Base-by-base conservation (phyloP, 805 yeast species). In the Sugiyamaella lignohabitans region DNA sequence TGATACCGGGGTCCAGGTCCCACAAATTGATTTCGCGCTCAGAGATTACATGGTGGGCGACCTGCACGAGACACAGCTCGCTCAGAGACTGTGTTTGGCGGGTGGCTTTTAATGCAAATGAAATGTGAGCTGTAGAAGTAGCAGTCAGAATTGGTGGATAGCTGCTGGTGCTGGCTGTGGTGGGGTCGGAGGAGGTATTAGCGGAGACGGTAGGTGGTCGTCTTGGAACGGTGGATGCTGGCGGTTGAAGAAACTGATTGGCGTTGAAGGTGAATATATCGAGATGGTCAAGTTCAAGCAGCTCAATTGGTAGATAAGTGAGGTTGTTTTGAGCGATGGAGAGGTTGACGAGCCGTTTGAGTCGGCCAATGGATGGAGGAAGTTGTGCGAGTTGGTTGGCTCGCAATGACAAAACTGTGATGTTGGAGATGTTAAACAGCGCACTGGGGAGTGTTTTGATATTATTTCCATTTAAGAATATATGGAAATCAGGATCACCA, bases 341-440 rank as follows among this genome's bases (percentile, higher is more conserved):
- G 18, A 69, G 58, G 32, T 68, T 67, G 23, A 34, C 46, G n/a
- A 70, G 58, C 16, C 58, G 51, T 18, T 16, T 27, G 34, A 70
- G 55, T 17, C 58, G 43, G 36, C 57, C 51, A 17, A 69, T 61
- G 2, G 64, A 53, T 3, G 67, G 60, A 2, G 72, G 68, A 6
- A 70, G 41, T 29, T 49, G 42, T 4, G 24, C 38, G 20, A 69
- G 51, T n/a, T 52, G 32, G 52, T 69, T 69, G 47, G 53, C 53
- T 18, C 71, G 57, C 40, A 69, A 56, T 3, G 60, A 51, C 37
- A 69, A 55, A 6, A 62, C 70, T 6, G 65, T 55, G n/a, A 70
- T 50, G 35, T 59, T 56, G 20, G 56, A 47, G 4, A 68, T 59
- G 21, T 52, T 50, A 49, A 69, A 68, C 35, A 70, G 40, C 18